These are phyloP conservation scores for Fomitopsis palustris DNA, from an alignment of 1,284 basidiomycete species.

Conservation along the genomic window DNA sequence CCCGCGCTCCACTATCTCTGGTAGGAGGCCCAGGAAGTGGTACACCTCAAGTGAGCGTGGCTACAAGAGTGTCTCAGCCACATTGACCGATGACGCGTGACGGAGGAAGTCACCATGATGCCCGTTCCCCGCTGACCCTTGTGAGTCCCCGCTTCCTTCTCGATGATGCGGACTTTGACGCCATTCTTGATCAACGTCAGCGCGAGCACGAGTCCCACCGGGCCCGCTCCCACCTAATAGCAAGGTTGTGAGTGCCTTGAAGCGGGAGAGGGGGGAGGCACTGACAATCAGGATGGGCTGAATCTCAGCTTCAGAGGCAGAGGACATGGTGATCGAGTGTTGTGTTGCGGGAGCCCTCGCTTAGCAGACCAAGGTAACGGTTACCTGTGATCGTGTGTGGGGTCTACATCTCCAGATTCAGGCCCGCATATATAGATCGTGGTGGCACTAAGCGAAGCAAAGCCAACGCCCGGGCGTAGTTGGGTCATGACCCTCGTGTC, in stretches of 20 bases:
- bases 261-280: neutral
- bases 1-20: slow-evolving; percentile 8
- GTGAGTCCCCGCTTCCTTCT: slow-evolving; percentile 25
- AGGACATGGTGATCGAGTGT: neutral
- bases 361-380: neutral
- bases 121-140: slow-evolving; percentile 26
- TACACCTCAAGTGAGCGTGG: slow-evolving; percentile 20
- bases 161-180: slow-evolving; percentile 33
- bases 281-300: slow-evolving; percentile 4
- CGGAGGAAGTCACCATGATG: slow-evolving; percentile 20
- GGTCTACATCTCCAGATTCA: neutral
- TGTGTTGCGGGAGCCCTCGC: neutral
- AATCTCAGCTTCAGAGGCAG: neutral
- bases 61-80: slow-evolving; percentile 3
- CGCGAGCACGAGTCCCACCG: slow-evolving; percentile 22
- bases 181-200: slow-evolving; percentile 22
- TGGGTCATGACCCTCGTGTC: neutral
- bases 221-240: slow-evolving; percentile 25
- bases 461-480: no score
- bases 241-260: neutral
- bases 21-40: slow-evolving; percentile 18
- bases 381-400: neutral
- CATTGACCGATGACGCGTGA: neutral
- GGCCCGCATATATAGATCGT: neutral
- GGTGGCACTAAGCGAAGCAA: neutral